phyloP scores from a whole-genome alignment of 495 filamentous ascomycete species.

The Apodospora peruviana region DNA sequence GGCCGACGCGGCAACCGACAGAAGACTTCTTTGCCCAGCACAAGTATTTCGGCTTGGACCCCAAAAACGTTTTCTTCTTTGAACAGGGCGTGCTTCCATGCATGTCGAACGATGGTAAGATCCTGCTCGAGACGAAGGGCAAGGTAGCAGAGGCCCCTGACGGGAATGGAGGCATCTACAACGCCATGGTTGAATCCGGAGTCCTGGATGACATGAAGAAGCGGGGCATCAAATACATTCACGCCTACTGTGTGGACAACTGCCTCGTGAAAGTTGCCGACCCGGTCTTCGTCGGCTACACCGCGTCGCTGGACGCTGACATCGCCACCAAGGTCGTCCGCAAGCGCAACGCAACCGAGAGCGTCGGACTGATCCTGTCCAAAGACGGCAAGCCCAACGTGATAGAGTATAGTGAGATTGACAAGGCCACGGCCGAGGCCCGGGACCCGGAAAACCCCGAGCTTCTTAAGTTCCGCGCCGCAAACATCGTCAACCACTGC shows the following conservation, averaged over 20 bases:
- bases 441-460: constrained; percentile 76
- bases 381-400: constrained; percentile 97
- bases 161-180: constrained; percentile 96
- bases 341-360: constrained; percentile 95
- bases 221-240: constrained; percentile 90
- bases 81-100: constrained; percentile 97
- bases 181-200: constrained; percentile 74
- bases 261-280: constrained; percentile 97
- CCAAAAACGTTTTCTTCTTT: constrained; percentile 86
- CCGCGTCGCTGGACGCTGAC: constrained; percentile 82
- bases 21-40: constrained; percentile 89
- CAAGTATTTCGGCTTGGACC: constrained; percentile 80
- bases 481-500: constrained; percentile 99
- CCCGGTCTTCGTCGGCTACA: constrained; percentile 91
- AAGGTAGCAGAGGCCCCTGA: constrained; percentile 97
- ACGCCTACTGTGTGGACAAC: constrained; percentile 98
- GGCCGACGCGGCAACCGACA: constrained; percentile 87
- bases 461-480: constrained; percentile 90
- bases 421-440: constrained; percentile 78
- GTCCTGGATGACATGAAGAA: constrained; percentile 84
- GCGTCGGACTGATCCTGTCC: constrained; percentile 87
- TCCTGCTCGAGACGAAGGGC: constrained; percentile 83
- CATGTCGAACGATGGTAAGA: constrained; percentile 97
- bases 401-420: constrained; percentile 98
- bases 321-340: constrained; percentile 98